Evolutionary conservation across 75 land plant species (phyloP), one percentile per base, ranked within the genome.

Genomic region (Cunninghamia lanceolata): DNA sequence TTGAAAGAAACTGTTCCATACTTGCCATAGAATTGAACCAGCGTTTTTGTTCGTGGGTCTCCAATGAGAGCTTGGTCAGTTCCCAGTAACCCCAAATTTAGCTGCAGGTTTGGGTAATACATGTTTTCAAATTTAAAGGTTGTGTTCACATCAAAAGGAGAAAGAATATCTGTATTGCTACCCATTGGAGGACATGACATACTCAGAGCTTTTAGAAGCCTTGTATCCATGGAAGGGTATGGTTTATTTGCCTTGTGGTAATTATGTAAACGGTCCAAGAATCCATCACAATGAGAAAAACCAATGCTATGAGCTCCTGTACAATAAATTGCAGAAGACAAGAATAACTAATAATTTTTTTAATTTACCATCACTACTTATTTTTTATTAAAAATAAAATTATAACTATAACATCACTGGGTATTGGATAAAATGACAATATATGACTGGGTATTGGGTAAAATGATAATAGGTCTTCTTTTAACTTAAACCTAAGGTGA

Each of bases 61-160:
- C 84, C 47, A 59, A 83, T 89, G 73, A 96, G 86, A n/a, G 81
- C 96, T 83, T 94, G 94, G 54, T 96, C 97, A 1, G 97, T 85
- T 34, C 85, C 90, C 40, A 96, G 63, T 75, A 96, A 40, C 17
- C 97, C 97, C 85, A 91, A 35, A 35, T 87, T 87, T 0, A 59
- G 82, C 88, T 88, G 87, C 86, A 94, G 78, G 21, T 93, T 91
- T 21, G 77, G 89, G 85, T 89, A 95, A 53, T 94, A 95, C 54
- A 87, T 88, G 80, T 95, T n/a, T n/a, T n/a, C 97, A 70, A 95
- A 95, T 42, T 42, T 25, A 70, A 95, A 95, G 11, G 96, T 95
- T 0, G 96, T 93, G 53, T 89, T 88, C 43, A 92, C 92, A 85
- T 95, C 95, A 59, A 92, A 90, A 50, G 96, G 95, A 9, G 89